Percentiles rank a stretch among this genome's conserved stretches.
These are phyloP conservation scores for Byssothecium circinans DNA, from an alignment of 2,329 filamentous ascomycete species.

Conservation along the genomic window DNA sequence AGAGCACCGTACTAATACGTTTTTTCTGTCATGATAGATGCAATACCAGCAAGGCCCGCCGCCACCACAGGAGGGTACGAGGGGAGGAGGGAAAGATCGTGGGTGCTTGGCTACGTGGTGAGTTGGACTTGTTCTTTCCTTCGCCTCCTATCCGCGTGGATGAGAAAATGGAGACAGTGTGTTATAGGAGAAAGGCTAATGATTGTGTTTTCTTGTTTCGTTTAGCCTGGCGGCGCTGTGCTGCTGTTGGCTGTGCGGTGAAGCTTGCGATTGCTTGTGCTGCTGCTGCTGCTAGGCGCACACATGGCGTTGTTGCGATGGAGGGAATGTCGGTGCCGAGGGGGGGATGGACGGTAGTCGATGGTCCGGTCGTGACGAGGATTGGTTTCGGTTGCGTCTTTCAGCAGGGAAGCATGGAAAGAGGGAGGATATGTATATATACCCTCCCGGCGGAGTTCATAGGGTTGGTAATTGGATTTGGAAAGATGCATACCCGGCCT, in stretches of 20 bases:
- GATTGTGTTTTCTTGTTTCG: too few species aligned
- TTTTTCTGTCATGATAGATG: constrained; percentile 24
- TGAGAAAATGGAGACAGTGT: too few species aligned
- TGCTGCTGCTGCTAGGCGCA: constrained; percentile 32
- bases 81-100: constrained; percentile 35
- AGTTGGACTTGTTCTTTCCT: constrained; percentile 17
- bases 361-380: too few species aligned
- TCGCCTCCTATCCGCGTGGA: too few species aligned
- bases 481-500: not conserved
- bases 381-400: too few species aligned
- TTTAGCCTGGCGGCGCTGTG: constrained; percentile 38
- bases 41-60: constrained; percentile 34
- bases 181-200: not conserved
- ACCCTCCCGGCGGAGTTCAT: not conserved
- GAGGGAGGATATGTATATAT: not conserved
- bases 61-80: constrained; percentile 23
- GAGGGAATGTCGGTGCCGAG: too few species aligned
- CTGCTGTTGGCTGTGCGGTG: constrained; percentile 41
- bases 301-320: too few species aligned
- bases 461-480: not conserved
- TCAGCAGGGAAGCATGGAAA: too few species aligned
- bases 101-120: constrained; percentile 38
- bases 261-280: constrained; percentile 42
- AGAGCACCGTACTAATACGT: too few species aligned
- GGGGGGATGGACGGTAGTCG: too few species aligned